Conservation (phyloP, 805 yeast species). For the Candida insectorum region DNA sequence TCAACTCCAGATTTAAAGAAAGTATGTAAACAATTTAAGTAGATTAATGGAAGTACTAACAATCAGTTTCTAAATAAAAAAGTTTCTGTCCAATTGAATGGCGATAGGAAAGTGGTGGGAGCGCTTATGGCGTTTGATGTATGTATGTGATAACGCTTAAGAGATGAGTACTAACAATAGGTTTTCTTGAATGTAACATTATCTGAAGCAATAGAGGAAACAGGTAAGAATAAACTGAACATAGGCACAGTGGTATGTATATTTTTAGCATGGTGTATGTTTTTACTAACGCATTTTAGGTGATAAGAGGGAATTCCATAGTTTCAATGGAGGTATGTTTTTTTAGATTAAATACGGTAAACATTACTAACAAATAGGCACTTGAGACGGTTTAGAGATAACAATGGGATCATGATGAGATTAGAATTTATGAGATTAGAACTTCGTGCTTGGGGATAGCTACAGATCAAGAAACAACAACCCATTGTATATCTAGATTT, state of each 20-base stretch:
- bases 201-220: conserved; percentile 67
- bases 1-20: conserved; percentile 61
- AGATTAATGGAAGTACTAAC: conserved; percentile 13
- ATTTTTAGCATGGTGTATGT: neutral
- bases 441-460: neutral
- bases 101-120: conserved; percentile 76
- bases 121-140: conserved; percentile 81
- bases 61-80: conserved; percentile 72
- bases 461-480: no score
- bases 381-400: conserved; percentile 26
- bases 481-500: neutral
- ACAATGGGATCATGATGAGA: neutral
- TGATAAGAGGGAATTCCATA: conserved; percentile 76
- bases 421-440: no score
- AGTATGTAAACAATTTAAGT: conserved; percentile 27
- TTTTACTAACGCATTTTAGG: conserved; percentile 24
- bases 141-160: conserved; percentile 13
- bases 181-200: conserved; percentile 69
- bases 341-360: neutral
- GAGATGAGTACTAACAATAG: conserved; percentile 21
- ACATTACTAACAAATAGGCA: conserved; percentile 31
- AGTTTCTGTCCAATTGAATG: conserved; percentile 71
- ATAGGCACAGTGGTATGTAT: conserved; percentile 60
- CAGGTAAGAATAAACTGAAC: conserved; percentile 42
- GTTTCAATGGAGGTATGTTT: conserved; percentile 62